Evolutionary conservation across 2,329 filamentous ascomycete species (phyloP), one percentile per base, ranked within the genome.

Genomic region (Trichoderma semiorbis): DNA sequence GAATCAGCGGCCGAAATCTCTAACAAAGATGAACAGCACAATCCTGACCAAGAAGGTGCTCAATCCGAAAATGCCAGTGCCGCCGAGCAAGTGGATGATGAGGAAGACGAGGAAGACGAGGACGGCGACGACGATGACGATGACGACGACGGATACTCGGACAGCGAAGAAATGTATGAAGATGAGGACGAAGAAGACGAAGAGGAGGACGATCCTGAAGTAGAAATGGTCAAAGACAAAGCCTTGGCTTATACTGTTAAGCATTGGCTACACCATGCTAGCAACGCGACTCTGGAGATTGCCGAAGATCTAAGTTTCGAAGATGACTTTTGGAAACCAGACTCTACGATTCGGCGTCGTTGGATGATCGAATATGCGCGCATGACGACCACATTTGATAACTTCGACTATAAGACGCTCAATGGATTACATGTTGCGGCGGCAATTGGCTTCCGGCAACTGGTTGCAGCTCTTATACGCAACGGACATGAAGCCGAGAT

Each of bases 221-320:
- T 78, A 0, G 74, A 77, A 8, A 71, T 75, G 3, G 72, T 79
- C 2, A 73, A 72, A 5, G 75, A 76, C 3, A 75, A 72, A 16
- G 80, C 77, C n/a, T 65, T 80, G 21, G 74, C 77, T 8, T 84
- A 84, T 24, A 78, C 81, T 5, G 78, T 84, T 5, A 83, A 82
- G 62, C 74, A 84, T 43, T 84, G 83, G 83, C 75, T 84, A 3
- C 76, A 79, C 7, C 83, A 84, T 65, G 83, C 81, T 2, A 80
- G 81, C 55, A 82, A 82, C 63, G 82, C 83, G 21, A 84, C 83
- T 0, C 72, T 76, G 5, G 82, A 83, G 63, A 81, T 84, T n/a
- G 81, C 82, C 0, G 82, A 84, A 39, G 79, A 79, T 11, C 74
- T 84, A 2, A 82, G 81, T 68, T 61, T 76, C 8, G 82, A 83